Evolutionary conservation across 768 basidiomycete species (phyloP).

Genomic region (Tricholomella constricta): DNA sequence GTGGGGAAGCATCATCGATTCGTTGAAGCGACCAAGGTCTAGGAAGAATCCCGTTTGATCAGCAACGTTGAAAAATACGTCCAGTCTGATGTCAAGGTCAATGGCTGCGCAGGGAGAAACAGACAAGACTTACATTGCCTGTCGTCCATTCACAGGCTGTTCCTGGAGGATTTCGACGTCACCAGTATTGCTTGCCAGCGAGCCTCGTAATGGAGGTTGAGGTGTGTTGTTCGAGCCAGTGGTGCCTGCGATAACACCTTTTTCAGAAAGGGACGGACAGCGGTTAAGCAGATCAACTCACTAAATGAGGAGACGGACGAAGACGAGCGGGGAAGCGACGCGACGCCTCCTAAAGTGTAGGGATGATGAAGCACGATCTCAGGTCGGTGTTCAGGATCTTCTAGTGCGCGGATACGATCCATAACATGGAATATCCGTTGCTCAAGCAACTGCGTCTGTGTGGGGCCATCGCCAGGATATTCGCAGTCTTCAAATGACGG

Average conservation of each 20-base stretch:
- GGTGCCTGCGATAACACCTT: not conserved
- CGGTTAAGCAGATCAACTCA: too few relatives aligned
- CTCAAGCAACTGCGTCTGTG: constrained; percentile 8
- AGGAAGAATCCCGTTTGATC: constrained; percentile 64
- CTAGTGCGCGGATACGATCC: constrained; percentile 4
- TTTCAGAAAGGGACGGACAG: too few relatives aligned
- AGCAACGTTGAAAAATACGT: not conserved
- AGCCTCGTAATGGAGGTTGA: not conserved
- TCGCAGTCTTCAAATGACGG: constrained; percentile 14
- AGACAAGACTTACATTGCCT: not conserved
- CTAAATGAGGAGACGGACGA: not conserved
- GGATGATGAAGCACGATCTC: constrained; percentile 9
- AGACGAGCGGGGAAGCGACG: not conserved
- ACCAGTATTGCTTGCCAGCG: not conserved
- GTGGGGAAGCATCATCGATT: constrained; percentile 44
- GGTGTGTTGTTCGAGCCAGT: not conserved
- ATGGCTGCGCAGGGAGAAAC: not conserved
- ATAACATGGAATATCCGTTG: constrained; percentile 9
- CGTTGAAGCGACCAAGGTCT: constrained; percentile 44
- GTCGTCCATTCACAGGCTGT: not conserved
- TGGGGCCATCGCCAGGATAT: constrained; percentile 10
- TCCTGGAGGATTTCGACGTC: not conserved
- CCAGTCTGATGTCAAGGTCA: not conserved
- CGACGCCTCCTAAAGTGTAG: not conserved
- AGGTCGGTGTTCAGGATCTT: not conserved